Base-by-base conservation (phyloP, 2,329 filamentous ascomycete species). In the Exophiala dermatitidis region DNA sequence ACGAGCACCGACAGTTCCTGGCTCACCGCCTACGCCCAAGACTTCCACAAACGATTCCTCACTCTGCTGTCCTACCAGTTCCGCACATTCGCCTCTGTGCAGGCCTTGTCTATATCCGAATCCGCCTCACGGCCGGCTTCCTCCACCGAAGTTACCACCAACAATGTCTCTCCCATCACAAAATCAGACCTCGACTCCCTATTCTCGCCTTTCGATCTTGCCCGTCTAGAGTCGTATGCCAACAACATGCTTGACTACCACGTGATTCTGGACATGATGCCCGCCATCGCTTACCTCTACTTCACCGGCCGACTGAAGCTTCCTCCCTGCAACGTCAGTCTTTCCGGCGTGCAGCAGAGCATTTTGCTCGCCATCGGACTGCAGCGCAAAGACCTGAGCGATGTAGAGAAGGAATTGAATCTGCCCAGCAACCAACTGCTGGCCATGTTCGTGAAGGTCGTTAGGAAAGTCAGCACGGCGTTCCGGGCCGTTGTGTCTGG, bases 241-340 rank as follows among this genome's bases (percentile, higher is more conserved):
- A 95, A 94, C 71, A 95, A 95, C 71, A 87, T 96, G 79, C 82
- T 98, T 40, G 94, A 98, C 71, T 95, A 97, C 74, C 94, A 96
- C 66, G 90, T 96, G 62, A 93, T 98, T 51, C 79, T 97, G 30
- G 94, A 98, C 67, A 81, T 98, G 65, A 78, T 98, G 52, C 93
- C 93, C 0, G 80, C 78, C 1, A 83, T 98, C 58, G 85, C 93
- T 1, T 77, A 78, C 28, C 79, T 95, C 29, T 96, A 91, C 75
- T 98, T 98, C 71, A 83, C 82, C 0, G 87, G 88, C 45, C 82
- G 84, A 6, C 75, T 97, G 12, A 82, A 78, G 44, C 48, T 46
- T 5, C 36, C 52, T 3, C 59, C 57, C 63, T 70, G 73, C 34
- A 75, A 76, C 46, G 77, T 95, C 62, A 84, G 79, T 51, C 77